These are phyloP conservation scores for Conticribra guillardii DNA, from an alignment of 108 stramenopile species.

Conservation along the genomic window DNA sequence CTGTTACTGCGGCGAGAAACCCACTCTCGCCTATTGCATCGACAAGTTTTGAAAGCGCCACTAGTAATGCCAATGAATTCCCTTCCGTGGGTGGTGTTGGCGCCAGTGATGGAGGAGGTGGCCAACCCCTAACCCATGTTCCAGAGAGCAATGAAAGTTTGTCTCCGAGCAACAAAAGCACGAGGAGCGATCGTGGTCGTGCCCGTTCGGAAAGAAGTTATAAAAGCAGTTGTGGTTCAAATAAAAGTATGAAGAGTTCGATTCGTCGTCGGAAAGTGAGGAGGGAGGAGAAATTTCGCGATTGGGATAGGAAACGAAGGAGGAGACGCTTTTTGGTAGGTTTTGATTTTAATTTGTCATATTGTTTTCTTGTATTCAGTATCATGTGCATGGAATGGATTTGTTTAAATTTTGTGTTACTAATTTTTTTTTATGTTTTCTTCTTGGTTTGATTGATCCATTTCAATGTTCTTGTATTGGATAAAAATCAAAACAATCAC, in stretches of 20 bases:
- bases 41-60: background rate
- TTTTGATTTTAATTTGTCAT: background rate
- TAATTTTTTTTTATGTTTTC: constrained; percentile 2
- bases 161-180: constrained; percentile 8
- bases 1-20: background rate
- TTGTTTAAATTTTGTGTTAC: background rate
- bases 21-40: background rate
- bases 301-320: constrained; percentile 10
- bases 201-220: constrained; percentile 6
- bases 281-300: constrained; percentile 16
- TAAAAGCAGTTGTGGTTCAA: constrained; percentile 1
- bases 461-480: no score
- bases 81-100: no score
- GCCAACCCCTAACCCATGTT: background rate
- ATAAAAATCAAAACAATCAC: no score
- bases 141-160: constrained; percentile 12
- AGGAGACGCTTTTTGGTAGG: constrained; percentile 9
- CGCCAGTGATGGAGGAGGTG: no score
- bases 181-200: background rate
- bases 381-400: no score
- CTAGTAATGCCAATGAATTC: background rate
- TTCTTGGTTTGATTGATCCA: no score
- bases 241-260: constrained; percentile 3
- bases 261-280: constrained; percentile 2
- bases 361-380: background rate